Percentiles rank a stretch among this genome's conserved stretches.
Evolutionary conservation across 371 early-diverging fungal genomes (phyloP).

Genomic region (Mortierella sp.): DNA sequence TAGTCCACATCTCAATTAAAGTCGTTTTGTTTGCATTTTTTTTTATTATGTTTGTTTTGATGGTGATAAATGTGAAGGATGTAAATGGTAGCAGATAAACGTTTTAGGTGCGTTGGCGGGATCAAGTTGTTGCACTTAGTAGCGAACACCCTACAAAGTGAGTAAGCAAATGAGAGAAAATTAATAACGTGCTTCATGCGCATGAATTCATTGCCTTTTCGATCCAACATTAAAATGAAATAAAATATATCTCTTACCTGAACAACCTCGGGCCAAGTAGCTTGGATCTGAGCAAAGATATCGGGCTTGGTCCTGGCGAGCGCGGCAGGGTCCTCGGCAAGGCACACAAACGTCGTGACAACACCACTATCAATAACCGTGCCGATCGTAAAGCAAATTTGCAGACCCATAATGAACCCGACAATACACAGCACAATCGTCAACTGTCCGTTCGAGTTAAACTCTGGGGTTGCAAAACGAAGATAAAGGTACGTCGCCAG

Average conservation of each 20-base stretch:
- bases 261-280: conserved; percentile 73
- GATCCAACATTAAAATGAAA: background rate
- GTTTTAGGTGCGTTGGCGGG: too few relatives aligned
- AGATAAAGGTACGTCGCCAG: conserved; percentile 66
- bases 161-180: background rate
- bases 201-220: background rate
- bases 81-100: background rate
- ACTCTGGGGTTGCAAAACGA: conserved; percentile 52
- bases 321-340: conserved; percentile 85
- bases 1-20: background rate
- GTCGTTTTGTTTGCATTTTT: background rate
- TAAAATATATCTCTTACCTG: conserved; percentile 49
- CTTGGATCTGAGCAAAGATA: conserved; percentile 69
- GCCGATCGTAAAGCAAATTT: conserved; percentile 77
- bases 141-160: conserved; percentile 25
- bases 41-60: background rate
- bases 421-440: conserved; percentile 67
- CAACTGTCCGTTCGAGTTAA: conserved; percentile 60
- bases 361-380: conserved; percentile 83
- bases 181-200: background rate
- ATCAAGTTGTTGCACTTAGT: background rate
- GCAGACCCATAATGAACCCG: conserved; percentile 76
- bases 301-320: conserved; percentile 65
- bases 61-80: background rate
- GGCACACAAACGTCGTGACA: conserved; percentile 82